phyloP scores from a whole-genome alignment of 2,329 filamentous ascomycete genomes.

The Ophiognomonia clavigignenti-juglandacearum region DNA sequence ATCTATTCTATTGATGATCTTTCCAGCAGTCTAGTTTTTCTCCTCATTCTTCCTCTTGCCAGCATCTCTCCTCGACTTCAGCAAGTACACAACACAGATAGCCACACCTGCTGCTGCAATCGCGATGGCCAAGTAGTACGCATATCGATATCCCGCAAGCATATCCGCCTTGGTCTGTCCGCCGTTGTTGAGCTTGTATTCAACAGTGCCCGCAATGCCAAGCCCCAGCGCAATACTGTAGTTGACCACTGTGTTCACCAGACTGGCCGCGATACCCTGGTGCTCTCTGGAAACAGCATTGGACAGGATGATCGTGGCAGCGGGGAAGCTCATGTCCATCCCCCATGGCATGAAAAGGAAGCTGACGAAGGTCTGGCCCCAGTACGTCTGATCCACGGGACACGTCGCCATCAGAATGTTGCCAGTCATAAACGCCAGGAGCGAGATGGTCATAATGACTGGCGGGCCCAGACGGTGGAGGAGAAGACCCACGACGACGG shows the following conservation, averaged over 20 bases:
- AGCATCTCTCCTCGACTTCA: slow-evolving; percentile 2
- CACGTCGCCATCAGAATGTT: slow-evolving; percentile 23
- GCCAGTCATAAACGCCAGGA: slow-evolving; percentile 21
- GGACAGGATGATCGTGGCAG: slow-evolving; percentile 43
- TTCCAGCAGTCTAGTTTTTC: not conserved
- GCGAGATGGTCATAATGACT: slow-evolving; percentile 18
- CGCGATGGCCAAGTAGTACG: slow-evolving; percentile 16
- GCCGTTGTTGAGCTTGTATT: slow-evolving; percentile 32
- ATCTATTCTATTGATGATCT: not conserved
- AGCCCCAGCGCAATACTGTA: slow-evolving; percentile 50
- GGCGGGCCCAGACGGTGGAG: slow-evolving; percentile 27
- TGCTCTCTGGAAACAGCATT: slow-evolving; percentile 27
- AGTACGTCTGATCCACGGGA: slow-evolving; percentile 44
- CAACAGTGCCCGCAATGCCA: slow-evolving; percentile 49
- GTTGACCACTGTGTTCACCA: slow-evolving; percentile 52
- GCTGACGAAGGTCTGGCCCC: slow-evolving; percentile 46
- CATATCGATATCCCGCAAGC: slow-evolving; percentile 16
- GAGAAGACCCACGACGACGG: slow-evolving; percentile 26
- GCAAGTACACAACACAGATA: slow-evolving; percentile 13
- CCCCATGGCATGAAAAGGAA: slow-evolving; percentile 41
- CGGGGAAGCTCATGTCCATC: slow-evolving; percentile 53
- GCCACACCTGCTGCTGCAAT: slow-evolving; percentile 16
- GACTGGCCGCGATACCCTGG: slow-evolving; percentile 28
- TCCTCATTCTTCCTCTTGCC: not conserved
- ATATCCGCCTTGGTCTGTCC: slow-evolving; percentile 13